phyloP scores from a whole-genome alignment of 139 green algal species.

The Chlorokybus atmophyticus region DNA sequence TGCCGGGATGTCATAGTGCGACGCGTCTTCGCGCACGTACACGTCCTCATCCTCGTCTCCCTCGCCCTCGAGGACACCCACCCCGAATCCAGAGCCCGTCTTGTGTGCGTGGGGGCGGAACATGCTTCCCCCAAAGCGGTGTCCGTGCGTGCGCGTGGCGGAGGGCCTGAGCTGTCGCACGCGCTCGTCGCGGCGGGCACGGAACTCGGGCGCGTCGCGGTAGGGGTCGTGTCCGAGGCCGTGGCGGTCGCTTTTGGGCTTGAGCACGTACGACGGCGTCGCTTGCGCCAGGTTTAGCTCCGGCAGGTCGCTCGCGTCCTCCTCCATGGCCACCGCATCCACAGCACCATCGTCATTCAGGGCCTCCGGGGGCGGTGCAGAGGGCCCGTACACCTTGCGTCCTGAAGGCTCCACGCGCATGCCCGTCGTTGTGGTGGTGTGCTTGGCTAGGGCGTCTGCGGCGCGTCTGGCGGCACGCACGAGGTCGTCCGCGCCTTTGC shows the following conservation, averaged over 20 bases:
- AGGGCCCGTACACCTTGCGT: constrained; percentile 9
- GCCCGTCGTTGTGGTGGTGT: too few relatives aligned
- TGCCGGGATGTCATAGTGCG: background rate
- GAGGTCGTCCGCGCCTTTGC: background rate
- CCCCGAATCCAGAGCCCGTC: constrained; percentile 67
- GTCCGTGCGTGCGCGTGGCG: too few relatives aligned
- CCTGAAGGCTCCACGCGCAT: too few relatives aligned
- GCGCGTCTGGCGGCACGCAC: background rate
- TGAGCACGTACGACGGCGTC: constrained; percentile 54
- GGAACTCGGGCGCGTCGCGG: constrained; percentile 69
- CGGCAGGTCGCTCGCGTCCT: too few relatives aligned
- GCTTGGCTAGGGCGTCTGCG: background rate
- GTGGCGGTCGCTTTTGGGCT: constrained; percentile 65
- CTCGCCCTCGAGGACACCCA: constrained; percentile 59
- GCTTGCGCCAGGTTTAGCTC: constrained; percentile 30
- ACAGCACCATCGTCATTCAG: background rate
- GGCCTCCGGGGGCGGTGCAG: background rate
- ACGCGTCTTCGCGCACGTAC: constrained; percentile 17
- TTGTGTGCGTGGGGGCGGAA: constrained; percentile 5
- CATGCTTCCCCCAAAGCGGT: too few relatives aligned
- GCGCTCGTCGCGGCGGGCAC: too few relatives aligned
- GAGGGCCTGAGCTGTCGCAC: too few relatives aligned
- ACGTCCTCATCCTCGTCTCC: constrained; percentile 38
- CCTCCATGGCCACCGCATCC: too few relatives aligned
- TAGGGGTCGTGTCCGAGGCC: constrained; percentile 89